phyloP scores from a whole-genome alignment of 2,329 filamentous ascomycete genomes.

The Coccinonectria pachysandricola region DNA sequence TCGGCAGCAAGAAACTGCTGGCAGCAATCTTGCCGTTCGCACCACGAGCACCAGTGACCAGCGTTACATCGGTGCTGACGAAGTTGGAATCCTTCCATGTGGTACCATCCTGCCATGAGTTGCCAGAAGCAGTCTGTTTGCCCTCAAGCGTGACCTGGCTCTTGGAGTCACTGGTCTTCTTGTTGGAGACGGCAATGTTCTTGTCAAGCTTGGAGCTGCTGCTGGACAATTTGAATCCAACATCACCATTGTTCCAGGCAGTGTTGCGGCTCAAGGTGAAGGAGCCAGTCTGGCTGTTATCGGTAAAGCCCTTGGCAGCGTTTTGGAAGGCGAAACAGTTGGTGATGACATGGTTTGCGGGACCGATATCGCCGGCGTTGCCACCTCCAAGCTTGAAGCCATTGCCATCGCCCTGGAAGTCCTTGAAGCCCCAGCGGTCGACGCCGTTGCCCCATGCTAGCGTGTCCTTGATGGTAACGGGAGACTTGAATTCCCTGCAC shows the following conservation, averaged over 20 bases:
- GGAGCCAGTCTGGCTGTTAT: constrained; percentile 33
- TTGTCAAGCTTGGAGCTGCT: constrained; percentile 24
- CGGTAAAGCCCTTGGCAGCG: constrained; percentile 34
- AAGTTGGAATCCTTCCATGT: constrained; percentile 30
- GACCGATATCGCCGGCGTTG: constrained; percentile 23
- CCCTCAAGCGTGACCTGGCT: constrained; percentile 7
- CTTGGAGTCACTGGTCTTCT: constrained; percentile 4
- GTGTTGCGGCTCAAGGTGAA: constrained; percentile 32
- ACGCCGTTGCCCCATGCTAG: constrained; percentile 36
- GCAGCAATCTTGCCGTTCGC: constrained; percentile 28
- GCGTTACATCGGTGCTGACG: constrained; percentile 24
- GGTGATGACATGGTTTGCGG: constrained; percentile 32
- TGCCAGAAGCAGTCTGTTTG: constrained; percentile 21
- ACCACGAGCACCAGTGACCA: constrained; percentile 27
- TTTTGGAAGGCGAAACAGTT: constrained; percentile 37
- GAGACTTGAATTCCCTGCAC: constrained; percentile 28
- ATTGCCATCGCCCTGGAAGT: constrained; percentile 36
- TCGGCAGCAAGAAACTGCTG: constrained; percentile 32
- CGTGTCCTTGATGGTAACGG: constrained; percentile 33
- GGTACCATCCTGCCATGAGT: constrained; percentile 31
- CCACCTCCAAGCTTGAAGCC: constrained; percentile 36
- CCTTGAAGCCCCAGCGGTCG: constrained; percentile 32
- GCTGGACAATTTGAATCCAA: constrained; percentile 28
- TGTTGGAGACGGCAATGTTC: constrained; percentile 27
- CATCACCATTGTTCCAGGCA: constrained; percentile 34